These are phyloP conservation scores for Aulographum hederae DNA, from an alignment of 2,329 filamentous ascomycete species.

Conservation along the genomic window DNA sequence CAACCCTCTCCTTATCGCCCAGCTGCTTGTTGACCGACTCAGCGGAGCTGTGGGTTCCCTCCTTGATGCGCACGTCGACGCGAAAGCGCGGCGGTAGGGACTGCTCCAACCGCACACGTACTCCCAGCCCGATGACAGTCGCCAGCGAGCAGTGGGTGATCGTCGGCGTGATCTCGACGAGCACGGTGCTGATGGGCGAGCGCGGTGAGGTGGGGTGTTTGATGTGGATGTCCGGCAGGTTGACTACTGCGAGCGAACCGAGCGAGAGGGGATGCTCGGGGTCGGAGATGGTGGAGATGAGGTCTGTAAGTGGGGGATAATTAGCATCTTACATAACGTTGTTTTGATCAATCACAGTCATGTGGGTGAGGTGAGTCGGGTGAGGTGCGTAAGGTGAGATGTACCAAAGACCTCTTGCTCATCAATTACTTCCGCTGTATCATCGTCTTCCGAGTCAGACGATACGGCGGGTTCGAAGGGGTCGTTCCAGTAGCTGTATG, in stretches of 20 bases:
- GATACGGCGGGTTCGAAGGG: constrained; percentile 24
- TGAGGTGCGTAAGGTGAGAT: constrained; percentile 1
- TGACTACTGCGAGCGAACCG: constrained; percentile 84
- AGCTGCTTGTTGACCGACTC: constrained; percentile 96
- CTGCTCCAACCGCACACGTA: constrained; percentile 80
- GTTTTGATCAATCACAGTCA: too few relatives aligned
- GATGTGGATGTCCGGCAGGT: constrained; percentile 83
- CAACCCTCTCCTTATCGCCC: constrained; percentile 88
- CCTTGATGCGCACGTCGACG: constrained; percentile 83
- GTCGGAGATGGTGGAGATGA: constrained; percentile 88
- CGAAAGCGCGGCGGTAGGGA: constrained; percentile 81
- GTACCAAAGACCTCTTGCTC: constrained; percentile 92
- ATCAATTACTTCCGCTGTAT: constrained; percentile 67
- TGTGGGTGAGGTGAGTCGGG: too few relatives aligned
- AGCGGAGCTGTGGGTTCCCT: constrained; percentile 86
- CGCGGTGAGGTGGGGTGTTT: constrained; percentile 42
- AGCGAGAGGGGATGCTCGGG: constrained; percentile 92
- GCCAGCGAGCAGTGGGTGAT: constrained; percentile 94
- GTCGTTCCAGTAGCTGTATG: constrained; percentile 29
- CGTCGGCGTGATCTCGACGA: constrained; percentile 84
- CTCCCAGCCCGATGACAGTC: constrained; percentile 86
- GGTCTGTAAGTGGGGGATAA: constrained; percentile 35
- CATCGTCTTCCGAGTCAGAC: constrained; percentile 35
- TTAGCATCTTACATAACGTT: constrained; percentile 1
- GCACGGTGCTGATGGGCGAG: constrained; percentile 52